A percentile compares a stretch with the other conserved stretches of the same genome.
Conservation (phyloP, 2,329 filamentous ascomycete species). For the Claviceps sp. region DNA sequence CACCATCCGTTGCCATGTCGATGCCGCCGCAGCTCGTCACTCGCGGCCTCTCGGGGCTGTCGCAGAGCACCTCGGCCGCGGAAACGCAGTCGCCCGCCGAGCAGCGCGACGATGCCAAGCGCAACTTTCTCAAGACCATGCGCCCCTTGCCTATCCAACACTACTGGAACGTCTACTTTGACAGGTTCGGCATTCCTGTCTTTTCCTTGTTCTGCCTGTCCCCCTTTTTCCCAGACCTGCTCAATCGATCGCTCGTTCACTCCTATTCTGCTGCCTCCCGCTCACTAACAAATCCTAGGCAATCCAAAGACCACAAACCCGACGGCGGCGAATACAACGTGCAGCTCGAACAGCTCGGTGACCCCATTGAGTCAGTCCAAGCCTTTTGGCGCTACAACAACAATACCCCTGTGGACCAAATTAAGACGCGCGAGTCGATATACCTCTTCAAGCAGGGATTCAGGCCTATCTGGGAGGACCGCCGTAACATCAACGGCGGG, state of each 20-base stretch:
- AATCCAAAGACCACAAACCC: constrained; percentile 30
- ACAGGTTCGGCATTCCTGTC: constrained; percentile 26
- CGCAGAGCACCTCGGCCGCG: constrained; percentile 44
- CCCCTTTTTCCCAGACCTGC: background rate
- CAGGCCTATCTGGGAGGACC: constrained; percentile 70
- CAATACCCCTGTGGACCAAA: constrained; percentile 63
- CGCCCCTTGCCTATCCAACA: constrained; percentile 64
- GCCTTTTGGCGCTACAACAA: constrained; percentile 78
- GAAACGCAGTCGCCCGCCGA: constrained; percentile 55
- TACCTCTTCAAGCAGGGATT: constrained; percentile 72
- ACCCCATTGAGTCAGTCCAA: constrained; percentile 64
- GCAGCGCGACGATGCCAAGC: constrained; percentile 65
- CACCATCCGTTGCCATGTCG: constrained; percentile 29
- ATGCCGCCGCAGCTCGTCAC: constrained; percentile 46
- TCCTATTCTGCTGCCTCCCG: background rate
- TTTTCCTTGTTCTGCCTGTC: background rate
- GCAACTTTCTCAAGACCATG: constrained; percentile 66
- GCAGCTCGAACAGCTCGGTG: constrained; percentile 47
- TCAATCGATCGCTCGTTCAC: no score
- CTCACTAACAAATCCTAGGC: constrained; percentile 8
- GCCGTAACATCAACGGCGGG: constrained; percentile 72
- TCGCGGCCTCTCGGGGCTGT: constrained; percentile 47
- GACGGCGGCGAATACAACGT: constrained; percentile 35
- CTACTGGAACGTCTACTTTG: constrained; percentile 64
- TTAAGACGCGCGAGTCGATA: constrained; percentile 64